Base-by-base conservation (phyloP, 441 rosid species). In the Euphorbia corollata region DNA sequence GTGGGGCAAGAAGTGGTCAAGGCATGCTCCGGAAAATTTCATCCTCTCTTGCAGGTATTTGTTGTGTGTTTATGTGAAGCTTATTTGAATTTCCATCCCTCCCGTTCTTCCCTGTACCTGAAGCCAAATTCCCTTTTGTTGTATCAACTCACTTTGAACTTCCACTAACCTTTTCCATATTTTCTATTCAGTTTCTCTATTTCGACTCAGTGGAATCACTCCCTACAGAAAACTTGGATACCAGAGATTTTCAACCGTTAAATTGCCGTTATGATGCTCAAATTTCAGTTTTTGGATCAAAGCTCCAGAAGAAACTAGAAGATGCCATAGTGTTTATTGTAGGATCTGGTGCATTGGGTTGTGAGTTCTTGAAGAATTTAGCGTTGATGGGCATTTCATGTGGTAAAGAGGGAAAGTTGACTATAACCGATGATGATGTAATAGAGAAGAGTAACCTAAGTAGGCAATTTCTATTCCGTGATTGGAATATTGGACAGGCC, bases 401-500 rank as follows among this genome's bases (percentile, higher is more conserved):
- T 71, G 85, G 96, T 67, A 68, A 77, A 75, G 74, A 77, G 70
- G 98, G 96, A 61, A 86, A 86, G 77, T 81, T 89, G 59, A 92
- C 95, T 1, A 75, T 92, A 71, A 92, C 98, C 2, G 96, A 92
- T 75, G 98, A 92, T 78, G 98, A 92, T 73, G 88, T 89, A 24
- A 92, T 92, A 15, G 98, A 92, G 81, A 92, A 92, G 83, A 92
- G 98, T 83, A 92, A 92, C 74, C 92, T 92, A 53, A 89, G 95
- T 72, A 85, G 98, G 76, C 98, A 92, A 71, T 92, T 92, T 77
- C 89, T 92, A 24, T 92, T 92, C 75, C 98, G 91, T 64, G 96
- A 92, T 74, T 90, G 96, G 98, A 90, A 92, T 76, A 92, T 92
- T 71, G 96, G 98, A 57, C 96, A 89, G 78, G 96, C 98, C 55